These are phyloP conservation scores for Gleditsia sinensis DNA, from an alignment of 306 rosid species.

Conservation along the genomic window DNA sequence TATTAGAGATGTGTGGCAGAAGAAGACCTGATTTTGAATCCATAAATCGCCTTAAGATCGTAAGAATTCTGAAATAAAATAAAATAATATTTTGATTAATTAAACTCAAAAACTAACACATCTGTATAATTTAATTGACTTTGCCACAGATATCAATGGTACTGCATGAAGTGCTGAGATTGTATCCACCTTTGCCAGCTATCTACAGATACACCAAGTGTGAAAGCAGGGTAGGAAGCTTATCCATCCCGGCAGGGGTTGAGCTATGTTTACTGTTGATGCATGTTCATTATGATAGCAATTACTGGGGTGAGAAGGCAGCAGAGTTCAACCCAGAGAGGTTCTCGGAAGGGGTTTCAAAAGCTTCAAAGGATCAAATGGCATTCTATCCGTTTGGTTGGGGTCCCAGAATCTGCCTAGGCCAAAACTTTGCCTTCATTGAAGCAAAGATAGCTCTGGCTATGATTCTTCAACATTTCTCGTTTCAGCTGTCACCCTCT, in stretches of 20 bases:
- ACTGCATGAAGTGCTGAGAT: slow-evolving; percentile 34
- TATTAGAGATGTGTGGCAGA: slow-evolving; percentile 34
- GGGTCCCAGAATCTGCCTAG: slow-evolving; percentile 55
- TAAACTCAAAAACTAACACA: too few species aligned
- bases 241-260: slow-evolving; percentile 45
- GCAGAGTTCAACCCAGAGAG: slow-evolving; percentile 52
- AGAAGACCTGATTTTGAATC: slow-evolving; percentile 29
- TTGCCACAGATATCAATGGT: slow-evolving; percentile 34
- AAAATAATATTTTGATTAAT: too few species aligned
- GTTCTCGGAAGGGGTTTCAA: slow-evolving; percentile 44
- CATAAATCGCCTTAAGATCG: slow-evolving; percentile 42
- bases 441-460: slow-evolving; percentile 54
- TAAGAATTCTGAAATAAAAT: too few species aligned
- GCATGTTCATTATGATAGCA: slow-evolving; percentile 41
- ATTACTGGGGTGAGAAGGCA: slow-evolving; percentile 43
- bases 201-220: slow-evolving; percentile 9
- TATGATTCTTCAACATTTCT: slow-evolving; percentile 52
- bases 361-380: slow-evolving; percentile 39
- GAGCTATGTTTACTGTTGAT: slow-evolving; percentile 21
- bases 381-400: slow-evolving; percentile 55
- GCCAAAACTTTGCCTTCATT: slow-evolving; percentile 50
- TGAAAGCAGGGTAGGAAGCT: slow-evolving; percentile 37
- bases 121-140: too few species aligned
- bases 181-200: slow-evolving; percentile 27
- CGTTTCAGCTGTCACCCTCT: slow-evolving; percentile 53